Percentiles rank a stretch among this genome's conserved stretches.
Evolutionary conservation across 495 filamentous ascomycete species (phyloP).

Genomic region (Cercophora sp.): DNA sequence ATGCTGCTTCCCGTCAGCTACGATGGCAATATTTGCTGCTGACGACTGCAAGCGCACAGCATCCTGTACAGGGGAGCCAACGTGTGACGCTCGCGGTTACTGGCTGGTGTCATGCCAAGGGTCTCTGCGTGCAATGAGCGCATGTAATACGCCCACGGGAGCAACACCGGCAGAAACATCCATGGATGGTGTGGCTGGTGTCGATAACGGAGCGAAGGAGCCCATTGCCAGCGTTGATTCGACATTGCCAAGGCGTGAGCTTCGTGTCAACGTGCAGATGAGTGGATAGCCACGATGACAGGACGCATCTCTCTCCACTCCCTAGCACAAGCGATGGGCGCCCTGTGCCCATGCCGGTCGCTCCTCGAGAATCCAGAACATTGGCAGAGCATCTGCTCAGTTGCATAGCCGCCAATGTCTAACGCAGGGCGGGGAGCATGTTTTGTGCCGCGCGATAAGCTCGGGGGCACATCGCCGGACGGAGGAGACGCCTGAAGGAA

Average conservation of each 20-base stretch:
- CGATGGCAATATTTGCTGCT: slow-evolving; percentile 1
- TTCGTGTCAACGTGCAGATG: slow-evolving; percentile 2
- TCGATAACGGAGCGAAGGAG: neutral
- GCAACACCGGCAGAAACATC: neutral
- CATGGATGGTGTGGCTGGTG: neutral
- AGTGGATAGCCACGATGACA: neutral
- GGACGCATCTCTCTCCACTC: slow-evolving; percentile 1
- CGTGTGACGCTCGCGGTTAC: neutral
- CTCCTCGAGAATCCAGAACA: neutral
- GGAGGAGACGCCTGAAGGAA: neutral
- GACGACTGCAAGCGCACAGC: slow-evolving; percentile 3
- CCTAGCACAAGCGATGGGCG: slow-evolving; percentile 1
- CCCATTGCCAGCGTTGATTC: neutral
- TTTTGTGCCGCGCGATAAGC: slow-evolving; percentile 2
- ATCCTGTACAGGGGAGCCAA: slow-evolving; percentile 1
- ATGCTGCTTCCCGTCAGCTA: neutral
- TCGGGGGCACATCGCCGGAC: neutral
- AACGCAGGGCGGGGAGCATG: neutral
- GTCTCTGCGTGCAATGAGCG: neutral
- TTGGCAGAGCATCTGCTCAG: neutral
- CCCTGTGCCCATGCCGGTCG: neutral
- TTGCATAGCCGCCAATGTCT: slow-evolving; percentile 8
- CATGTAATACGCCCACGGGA: neutral
- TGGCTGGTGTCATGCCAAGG: neutral
- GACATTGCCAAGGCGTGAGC: neutral